Evolutionary conservation across 345 rosid species (phyloP).

Genomic region (Mercurialis annua): DNA sequence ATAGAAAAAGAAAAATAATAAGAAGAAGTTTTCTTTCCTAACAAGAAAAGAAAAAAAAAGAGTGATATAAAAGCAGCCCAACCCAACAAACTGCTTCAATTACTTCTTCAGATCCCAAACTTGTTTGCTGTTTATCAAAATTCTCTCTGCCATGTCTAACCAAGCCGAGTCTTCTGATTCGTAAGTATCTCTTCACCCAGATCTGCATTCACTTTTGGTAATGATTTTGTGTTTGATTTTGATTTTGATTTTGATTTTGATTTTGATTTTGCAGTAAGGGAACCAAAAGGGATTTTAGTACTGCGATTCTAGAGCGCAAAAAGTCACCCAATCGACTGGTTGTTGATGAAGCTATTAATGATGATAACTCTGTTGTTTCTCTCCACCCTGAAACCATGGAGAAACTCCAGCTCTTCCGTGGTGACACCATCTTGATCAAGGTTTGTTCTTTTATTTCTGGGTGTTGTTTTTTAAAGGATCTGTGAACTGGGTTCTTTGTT

Average conservation of each 20-base stretch:
- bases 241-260: too few species aligned
- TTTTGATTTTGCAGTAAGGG: conserved; percentile 46
- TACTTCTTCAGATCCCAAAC: too few species aligned
- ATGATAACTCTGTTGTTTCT: conserved; percentile 87
- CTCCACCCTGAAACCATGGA: conserved; percentile 95
- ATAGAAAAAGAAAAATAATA: too few species aligned
- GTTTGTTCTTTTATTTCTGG: too few species aligned
- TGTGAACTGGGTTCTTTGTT: not conserved
- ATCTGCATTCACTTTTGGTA: conserved; percentile 34
- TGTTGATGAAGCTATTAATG: conserved; percentile 85
- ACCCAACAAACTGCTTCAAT: too few species aligned
- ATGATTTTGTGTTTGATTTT: not conserved
- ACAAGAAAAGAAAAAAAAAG: conserved; percentile 18
- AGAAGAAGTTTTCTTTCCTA: too few species aligned
- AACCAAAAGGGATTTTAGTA: conserved; percentile 81
- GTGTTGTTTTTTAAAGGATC: not conserved
- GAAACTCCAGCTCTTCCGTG: conserved; percentile 95
- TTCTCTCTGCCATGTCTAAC: conserved; percentile 54
- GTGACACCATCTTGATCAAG: conserved; percentile 89
- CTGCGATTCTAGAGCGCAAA: conserved; percentile 88
- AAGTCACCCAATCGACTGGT: conserved; percentile 83
- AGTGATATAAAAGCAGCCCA: too few species aligned
- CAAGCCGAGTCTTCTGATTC: conserved; percentile 85
- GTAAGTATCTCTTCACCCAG: conserved; percentile 43
- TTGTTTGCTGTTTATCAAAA: too few species aligned